Conservation (phyloP, 2,329 filamentous ascomycete genomes). For the Trichoderma cornu-damae region DNA sequence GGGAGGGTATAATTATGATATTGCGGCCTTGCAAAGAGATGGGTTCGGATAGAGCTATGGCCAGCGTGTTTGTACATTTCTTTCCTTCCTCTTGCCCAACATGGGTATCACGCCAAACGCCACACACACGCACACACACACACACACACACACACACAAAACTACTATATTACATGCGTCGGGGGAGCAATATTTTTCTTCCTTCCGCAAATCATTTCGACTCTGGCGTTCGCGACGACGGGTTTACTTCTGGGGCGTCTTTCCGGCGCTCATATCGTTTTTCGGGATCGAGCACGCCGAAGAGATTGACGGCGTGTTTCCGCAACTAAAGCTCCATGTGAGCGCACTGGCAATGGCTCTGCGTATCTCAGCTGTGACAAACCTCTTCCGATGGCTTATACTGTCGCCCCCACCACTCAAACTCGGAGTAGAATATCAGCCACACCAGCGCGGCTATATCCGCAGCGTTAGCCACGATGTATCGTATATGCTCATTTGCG, state of each 20-base stretch:
- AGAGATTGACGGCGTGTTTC: conserved; percentile 35
- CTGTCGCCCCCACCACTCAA: conserved; percentile 41
- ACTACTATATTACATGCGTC: conserved; percentile 25
- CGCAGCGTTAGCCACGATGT: neutral
- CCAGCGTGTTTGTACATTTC: conserved; percentile 25
- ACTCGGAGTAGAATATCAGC: conserved; percentile 40
- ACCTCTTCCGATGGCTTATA: conserved; percentile 43
- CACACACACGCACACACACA: too few relatives aligned
- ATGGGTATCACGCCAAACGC: conserved; percentile 29
- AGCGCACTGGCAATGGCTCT: neutral
- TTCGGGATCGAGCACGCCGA: conserved; percentile 38
- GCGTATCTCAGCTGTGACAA: neutral
- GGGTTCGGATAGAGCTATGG: conserved; percentile 22
- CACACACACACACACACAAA: conserved; percentile 23
- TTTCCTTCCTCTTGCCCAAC: neutral
- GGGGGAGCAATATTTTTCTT: neutral
- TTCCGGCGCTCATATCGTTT: conserved; percentile 39
- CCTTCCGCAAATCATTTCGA: conserved; percentile 25
- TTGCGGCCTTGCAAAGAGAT: conserved; percentile 7
- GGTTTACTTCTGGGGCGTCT: conserved; percentile 34
- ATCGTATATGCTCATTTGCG: neutral
- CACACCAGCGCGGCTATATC: conserved; percentile 34
- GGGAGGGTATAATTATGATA: conserved; percentile 29
- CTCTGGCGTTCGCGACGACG: conserved; percentile 25
- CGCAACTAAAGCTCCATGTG: conserved; percentile 30